Conservation (phyloP, 176 grass and related monocot genomes). For the Tillandsia fasciculata region DNA sequence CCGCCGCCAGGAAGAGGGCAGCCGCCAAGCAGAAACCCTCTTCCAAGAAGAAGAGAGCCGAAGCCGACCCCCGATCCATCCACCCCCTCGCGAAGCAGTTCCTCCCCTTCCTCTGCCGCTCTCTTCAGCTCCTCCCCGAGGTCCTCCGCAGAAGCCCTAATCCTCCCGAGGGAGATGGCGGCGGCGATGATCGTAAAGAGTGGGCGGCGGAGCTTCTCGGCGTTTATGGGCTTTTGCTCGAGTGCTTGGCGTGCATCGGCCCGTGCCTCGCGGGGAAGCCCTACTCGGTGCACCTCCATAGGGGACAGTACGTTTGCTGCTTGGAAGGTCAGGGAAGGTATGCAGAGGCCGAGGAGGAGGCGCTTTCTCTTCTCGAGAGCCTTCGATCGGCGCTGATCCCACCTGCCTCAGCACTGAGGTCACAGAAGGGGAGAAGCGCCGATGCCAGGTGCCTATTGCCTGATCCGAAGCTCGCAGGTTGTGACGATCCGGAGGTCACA, state of each 20-base stretch:
- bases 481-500: conserved; percentile 43
- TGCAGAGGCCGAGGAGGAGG: conserved; percentile 43
- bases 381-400: conserved; percentile 36
- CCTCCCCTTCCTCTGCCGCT: conserved; percentile 51
- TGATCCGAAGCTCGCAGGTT: conserved; percentile 27
- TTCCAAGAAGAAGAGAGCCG: conserved; percentile 13
- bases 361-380: conserved; percentile 31
- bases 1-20: conserved; percentile 28
- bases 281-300: conserved; percentile 56
- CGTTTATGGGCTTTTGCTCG: conserved; percentile 45
- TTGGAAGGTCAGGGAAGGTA: conserved; percentile 50
- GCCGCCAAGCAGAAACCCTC: conserved; percentile 23
- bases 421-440: conserved; percentile 20
- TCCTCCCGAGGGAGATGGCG: background rate
- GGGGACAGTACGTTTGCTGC: conserved; percentile 37
- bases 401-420: conserved; percentile 17
- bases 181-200: conserved; percentile 3
- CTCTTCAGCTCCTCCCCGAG: conserved; percentile 50
- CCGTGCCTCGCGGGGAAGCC: conserved; percentile 70
- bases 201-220: conserved; percentile 32
- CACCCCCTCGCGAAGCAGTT: conserved; percentile 62
- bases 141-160: conserved; percentile 36
- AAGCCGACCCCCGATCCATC: conserved; percentile 13
- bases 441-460: conserved; percentile 22
- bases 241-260: conserved; percentile 50